phyloP scores from a whole-genome alignment of 2,329 filamentous ascomycete species.

The Chrysoporthe austroafricana region DNA sequence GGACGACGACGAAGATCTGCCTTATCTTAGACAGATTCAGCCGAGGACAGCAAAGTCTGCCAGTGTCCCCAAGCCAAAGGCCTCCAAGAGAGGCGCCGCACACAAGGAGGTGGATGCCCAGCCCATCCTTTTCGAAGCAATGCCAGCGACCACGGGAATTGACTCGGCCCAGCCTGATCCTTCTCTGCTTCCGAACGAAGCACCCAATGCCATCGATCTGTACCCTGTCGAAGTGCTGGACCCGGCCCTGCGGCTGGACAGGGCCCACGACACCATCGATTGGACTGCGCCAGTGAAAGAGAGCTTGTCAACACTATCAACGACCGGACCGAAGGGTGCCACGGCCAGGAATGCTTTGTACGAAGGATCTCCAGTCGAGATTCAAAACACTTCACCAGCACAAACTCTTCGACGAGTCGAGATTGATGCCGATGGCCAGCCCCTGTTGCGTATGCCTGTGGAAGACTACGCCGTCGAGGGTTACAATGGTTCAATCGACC shows the following conservation, averaged over 20 bases:
- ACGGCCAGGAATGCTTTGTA: background rate
- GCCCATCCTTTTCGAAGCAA: background rate
- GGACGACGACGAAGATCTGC: conserved; percentile 22
- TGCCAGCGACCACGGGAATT: background rate
- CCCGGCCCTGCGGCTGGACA: background rate
- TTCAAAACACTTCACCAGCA: background rate
- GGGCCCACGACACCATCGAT: background rate
- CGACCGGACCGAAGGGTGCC: background rate
- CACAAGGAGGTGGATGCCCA: background rate
- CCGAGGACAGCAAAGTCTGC: conserved; percentile 9
- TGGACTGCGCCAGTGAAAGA: background rate
- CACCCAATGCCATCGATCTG: background rate
- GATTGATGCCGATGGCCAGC: background rate
- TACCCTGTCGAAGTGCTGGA: conserved; percentile 24
- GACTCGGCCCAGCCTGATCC: background rate
- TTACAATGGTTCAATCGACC: conserved; percentile 18
- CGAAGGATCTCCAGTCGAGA: background rate
- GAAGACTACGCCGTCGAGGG: conserved; percentile 29
- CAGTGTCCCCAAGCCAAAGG: background rate
- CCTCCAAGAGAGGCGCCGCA: background rate
- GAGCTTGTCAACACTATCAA: background rate
- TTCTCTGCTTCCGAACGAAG: background rate
- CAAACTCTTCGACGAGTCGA: conserved; percentile 10
- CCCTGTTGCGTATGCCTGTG: conserved; percentile 28
- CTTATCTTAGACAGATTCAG: conserved; percentile 27